These are phyloP conservation scores for Blastomyces parvus DNA, from an alignment of 2,329 filamentous ascomycete species.

Conservation along the genomic window DNA sequence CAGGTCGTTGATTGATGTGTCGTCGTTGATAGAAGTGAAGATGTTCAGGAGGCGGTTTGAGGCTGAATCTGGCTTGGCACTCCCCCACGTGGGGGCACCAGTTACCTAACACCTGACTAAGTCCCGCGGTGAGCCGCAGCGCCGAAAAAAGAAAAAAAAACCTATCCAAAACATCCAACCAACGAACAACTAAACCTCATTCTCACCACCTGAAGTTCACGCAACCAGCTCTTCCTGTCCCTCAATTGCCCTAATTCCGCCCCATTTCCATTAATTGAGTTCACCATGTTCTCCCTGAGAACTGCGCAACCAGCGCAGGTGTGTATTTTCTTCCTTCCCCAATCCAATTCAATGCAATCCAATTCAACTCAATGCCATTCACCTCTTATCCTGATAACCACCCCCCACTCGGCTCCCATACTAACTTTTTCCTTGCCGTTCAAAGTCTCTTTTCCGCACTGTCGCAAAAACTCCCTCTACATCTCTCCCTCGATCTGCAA, in stretches of 20 bases:
- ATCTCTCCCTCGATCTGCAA: slow-evolving; percentile 41
- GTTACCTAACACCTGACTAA: neutral
- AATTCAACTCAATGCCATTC: slow-evolving; percentile 1
- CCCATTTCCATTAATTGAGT: slow-evolving; percentile 1
- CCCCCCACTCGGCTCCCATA: slow-evolving; percentile 33
- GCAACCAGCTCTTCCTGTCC: neutral
- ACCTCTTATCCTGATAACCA: slow-evolving; percentile 24
- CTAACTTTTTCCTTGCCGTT: slow-evolving; percentile 35
- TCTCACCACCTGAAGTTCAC: neutral
- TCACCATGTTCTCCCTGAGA: slow-evolving; percentile 34
- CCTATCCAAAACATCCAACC: neutral
- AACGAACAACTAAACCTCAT: neutral
- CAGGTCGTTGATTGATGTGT: neutral
- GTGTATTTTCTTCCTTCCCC: slow-evolving; percentile 15
- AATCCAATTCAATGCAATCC: slow-evolving; percentile 5
- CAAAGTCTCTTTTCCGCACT: slow-evolving; percentile 48
- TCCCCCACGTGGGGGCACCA: no score
- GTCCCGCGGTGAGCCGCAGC: neutral
- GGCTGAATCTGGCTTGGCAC: no score
- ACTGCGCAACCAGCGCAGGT: slow-evolving; percentile 36
- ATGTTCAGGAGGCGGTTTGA: neutral
- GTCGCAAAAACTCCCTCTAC: slow-evolving; percentile 39
- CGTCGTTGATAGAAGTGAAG: neutral
- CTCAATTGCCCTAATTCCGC: neutral
- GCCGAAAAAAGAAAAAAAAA: neutral